Base-by-base conservation (phyloP, 116 monocot species). In the Iris pallida region DNA sequence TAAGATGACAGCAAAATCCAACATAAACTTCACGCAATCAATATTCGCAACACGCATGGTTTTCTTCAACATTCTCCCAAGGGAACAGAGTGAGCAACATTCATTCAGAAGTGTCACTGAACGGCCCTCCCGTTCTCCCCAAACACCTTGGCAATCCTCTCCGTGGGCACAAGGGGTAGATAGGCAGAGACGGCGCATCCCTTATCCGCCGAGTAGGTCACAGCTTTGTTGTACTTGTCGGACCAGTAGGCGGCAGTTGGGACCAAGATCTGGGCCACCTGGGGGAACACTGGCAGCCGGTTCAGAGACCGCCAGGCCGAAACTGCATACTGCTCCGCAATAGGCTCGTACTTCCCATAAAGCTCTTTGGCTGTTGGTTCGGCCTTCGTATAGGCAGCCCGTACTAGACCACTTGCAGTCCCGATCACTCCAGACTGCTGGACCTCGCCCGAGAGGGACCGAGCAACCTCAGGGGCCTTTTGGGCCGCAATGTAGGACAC, bases 241-340 rank as follows among this genome's bases (percentile, higher is more conserved):
- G 80, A 69, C 30, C 78, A 57, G 63, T 65, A 20, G 51, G 78
- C 81, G 0, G 81, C 75, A 0, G 81, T 61, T 49, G 85, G 81
- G 14, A 85, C 71, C 10, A 75, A 75, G 1, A 72, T 56, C 1
- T 61, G 63, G 1, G 78, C 81, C 64, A 78, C 61, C 44, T 71
- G 75, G 1, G 78, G 75, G 53, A 85, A 76, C 11, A 78, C 71
- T 6, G 85, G 85, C 12, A 85, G 75, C 19, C 68, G 78, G 63
- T 81, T 85, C 59, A 85, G 78, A 2, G 81, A 73, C 63, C 67
- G 49, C 85, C 85, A 85, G 2, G 75, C 75, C 18, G 81, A 70
- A 4, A 65, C 85, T 0, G 85, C 85, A 12, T 45, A 56, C 6
- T 63, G 58, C 75, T 85, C 81, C 0, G 72, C 78, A 47, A 59